Evolutionary conservation across 2,329 filamentous ascomycete genomes (phyloP).

Genomic region (Diplodia seriata): DNA sequence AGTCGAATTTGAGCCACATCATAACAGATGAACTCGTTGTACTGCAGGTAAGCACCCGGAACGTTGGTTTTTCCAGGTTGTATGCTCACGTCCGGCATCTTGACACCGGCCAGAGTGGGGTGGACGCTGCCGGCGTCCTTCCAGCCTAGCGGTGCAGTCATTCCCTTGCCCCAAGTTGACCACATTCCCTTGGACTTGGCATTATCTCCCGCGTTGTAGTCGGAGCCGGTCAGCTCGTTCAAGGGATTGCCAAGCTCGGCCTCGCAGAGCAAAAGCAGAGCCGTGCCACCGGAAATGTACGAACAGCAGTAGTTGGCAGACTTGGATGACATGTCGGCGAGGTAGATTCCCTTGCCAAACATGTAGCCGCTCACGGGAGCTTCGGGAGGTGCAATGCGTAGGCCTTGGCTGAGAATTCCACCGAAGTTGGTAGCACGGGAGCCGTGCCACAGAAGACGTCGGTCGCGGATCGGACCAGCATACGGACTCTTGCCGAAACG

Average conservation of each 20-base stretch:
- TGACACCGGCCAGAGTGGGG: conserved; percentile 68
- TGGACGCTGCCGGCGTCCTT: conserved; percentile 76
- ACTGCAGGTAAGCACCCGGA: conserved; percentile 58
- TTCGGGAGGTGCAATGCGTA: conserved; percentile 87
- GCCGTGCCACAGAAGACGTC: conserved; percentile 86
- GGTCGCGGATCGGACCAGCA: conserved; percentile 65
- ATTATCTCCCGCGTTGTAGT: conserved; percentile 68
- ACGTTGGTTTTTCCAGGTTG: conserved; percentile 59
- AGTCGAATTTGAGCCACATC: conserved; percentile 73
- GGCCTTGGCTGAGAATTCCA: conserved; percentile 84
- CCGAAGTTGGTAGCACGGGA: conserved; percentile 84
- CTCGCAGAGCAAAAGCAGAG: conserved; percentile 81
- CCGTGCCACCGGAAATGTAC: conserved; percentile 68
- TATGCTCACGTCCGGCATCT: conserved; percentile 58
- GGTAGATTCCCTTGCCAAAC: conserved; percentile 90
- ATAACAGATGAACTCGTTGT: conserved; percentile 79
- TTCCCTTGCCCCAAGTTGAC: conserved; percentile 75
- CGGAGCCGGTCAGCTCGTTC: conserved; percentile 64
- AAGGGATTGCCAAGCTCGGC: conserved; percentile 81
- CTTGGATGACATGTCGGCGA: conserved; percentile 82
- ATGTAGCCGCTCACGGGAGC: conserved; percentile 82
- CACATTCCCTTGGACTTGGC: conserved; percentile 66
- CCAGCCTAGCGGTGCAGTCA: conserved; percentile 70
- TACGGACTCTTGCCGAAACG: conserved; percentile 68
- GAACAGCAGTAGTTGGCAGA: conserved; percentile 78